A percentile compares a stretch with the other conserved stretches of the same genome.
phyloP scores from a whole-genome alignment of 1,139 yeast species.

The Kodamaea fungicola region DNA sequence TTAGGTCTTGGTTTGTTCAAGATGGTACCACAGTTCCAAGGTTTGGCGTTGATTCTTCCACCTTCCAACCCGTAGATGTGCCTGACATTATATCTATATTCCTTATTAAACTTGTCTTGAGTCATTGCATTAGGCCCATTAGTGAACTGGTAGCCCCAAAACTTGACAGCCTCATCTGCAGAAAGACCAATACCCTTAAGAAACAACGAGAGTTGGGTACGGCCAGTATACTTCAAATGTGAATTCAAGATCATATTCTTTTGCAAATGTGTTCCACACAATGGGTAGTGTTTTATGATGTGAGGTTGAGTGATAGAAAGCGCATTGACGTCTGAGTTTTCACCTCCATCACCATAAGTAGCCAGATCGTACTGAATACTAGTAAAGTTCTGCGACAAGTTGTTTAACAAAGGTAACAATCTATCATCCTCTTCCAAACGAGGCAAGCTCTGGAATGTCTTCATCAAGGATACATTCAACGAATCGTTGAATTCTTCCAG shows the following conservation, averaged over 20 bases:
- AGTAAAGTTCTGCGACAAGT: constrained; percentile 72
- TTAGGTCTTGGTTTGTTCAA: constrained; percentile 69
- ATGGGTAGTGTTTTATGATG: constrained; percentile 67
- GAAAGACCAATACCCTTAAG: constrained; percentile 84
- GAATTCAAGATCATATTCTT: constrained; percentile 54
- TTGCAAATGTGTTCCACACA: constrained; percentile 75
- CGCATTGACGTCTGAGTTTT: constrained; percentile 57
- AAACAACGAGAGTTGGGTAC: constrained; percentile 83
- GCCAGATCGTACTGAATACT: constrained; percentile 49
- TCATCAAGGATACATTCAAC: constrained; percentile 51
- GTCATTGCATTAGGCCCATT: constrained; percentile 47
- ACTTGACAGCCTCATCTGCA: constrained; percentile 82
- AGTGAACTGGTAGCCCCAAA: constrained; percentile 79
- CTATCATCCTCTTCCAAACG: constrained; percentile 91
- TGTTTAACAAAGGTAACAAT: constrained; percentile 74
- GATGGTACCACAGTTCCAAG: constrained; percentile 81
- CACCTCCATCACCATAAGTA: constrained; percentile 28
- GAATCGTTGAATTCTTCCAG: constrained; percentile 61
- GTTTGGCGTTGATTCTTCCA: constrained; percentile 76
- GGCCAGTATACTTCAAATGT: constrained; percentile 78
- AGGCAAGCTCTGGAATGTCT: constrained; percentile 77
- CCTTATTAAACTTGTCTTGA: constrained; percentile 77
- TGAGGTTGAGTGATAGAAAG: constrained; percentile 54
- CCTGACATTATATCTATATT: constrained; percentile 80
- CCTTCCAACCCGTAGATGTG: constrained; percentile 94